Base-by-base conservation (phyloP, 305 asterid genomes). In the Stenogyne calaminthoides region DNA sequence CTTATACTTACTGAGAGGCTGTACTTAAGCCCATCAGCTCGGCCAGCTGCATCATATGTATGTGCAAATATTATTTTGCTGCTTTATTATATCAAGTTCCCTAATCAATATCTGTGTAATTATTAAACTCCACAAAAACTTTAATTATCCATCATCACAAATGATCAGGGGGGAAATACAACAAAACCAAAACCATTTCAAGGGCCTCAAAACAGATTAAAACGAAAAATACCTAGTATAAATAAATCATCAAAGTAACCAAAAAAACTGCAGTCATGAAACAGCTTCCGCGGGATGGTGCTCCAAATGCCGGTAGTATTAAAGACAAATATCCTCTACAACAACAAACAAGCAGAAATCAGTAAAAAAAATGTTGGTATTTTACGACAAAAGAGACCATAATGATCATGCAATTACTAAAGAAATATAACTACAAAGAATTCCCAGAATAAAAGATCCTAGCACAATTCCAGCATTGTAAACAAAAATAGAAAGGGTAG, bases 11-110 rank as follows among this genome's bases (percentile, higher is more conserved):
- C 87, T 78, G 84, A 76, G 77, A 70, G 87, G 87, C 82, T 65
- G 14, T 37, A 69, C 83, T 86, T 67, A 5, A 77, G 84, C 88
- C 90, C 78, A 80, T 77, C 90, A 86, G 86, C 88, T 86, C 88
- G 90, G 90, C 90, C 88, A 86, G 90, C 88, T 81, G 90, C 64
- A 55, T 55, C 2, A 3, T 18, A 19, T 8, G 22, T 51, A 60
- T 32, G 6, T n/a, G 15, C 16, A 44, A n/a, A 6, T 46, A 3
- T 46, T 14, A 15, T 3, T 25, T 2, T 37, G 49, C 51, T 14
- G 44, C 8, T 49, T 27, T 1, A 27, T 32, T 7, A 64, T 27
- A n/a, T n/a, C n/a, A 40, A 67, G 12, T 42, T 55, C 27, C 32
- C 42, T 4, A 64, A n/a, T n/a, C n/a, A n/a, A n/a, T n/a, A n/a